Conservation (phyloP, 148 eudicot species). For the Bassia scoparia region DNA sequence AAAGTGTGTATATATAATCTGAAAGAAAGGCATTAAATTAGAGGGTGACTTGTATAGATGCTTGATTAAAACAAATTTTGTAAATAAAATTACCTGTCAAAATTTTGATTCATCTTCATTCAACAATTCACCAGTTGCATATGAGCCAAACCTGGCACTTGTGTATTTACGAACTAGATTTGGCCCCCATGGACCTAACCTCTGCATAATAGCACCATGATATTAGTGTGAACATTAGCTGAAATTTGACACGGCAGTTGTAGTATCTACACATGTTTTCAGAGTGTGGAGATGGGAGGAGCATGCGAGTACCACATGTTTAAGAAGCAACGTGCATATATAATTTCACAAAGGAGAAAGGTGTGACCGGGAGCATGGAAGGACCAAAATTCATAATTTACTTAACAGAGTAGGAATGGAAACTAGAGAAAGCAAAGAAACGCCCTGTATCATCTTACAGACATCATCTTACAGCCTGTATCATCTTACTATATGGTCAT, state of each 20-base stretch:
- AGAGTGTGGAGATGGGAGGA: background rate
- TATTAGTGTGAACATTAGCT: slow-evolving; percentile 2
- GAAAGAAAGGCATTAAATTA: slow-evolving; percentile 18
- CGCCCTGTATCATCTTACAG: background rate
- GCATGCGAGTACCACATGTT: background rate
- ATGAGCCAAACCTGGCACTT: slow-evolving; percentile 71
- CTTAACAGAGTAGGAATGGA: background rate
- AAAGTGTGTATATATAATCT: slow-evolving; percentile 92
- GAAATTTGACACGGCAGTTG: background rate
- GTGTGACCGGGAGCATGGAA: background rate
- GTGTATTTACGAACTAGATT: slow-evolving; percentile 77
- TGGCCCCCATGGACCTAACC: slow-evolving; percentile 96
- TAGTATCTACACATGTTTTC: background rate
- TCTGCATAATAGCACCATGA: slow-evolving; percentile 36
- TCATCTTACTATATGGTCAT: too few relatives aligned
- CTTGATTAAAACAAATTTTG: background rate
- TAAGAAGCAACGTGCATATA: background rate
- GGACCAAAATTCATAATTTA: background rate
- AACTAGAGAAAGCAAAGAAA: background rate
- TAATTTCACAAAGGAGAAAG: background rate
- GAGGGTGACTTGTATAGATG: background rate
- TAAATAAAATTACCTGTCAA: slow-evolving; percentile 52
- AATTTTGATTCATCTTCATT: slow-evolving; percentile 63
- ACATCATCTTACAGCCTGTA: too few relatives aligned
- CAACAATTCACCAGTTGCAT: slow-evolving; percentile 59